These are phyloP conservation scores for Salinomyces thailandicus DNA, from an alignment of 2,329 filamentous ascomycete genomes.

Conservation along the genomic window DNA sequence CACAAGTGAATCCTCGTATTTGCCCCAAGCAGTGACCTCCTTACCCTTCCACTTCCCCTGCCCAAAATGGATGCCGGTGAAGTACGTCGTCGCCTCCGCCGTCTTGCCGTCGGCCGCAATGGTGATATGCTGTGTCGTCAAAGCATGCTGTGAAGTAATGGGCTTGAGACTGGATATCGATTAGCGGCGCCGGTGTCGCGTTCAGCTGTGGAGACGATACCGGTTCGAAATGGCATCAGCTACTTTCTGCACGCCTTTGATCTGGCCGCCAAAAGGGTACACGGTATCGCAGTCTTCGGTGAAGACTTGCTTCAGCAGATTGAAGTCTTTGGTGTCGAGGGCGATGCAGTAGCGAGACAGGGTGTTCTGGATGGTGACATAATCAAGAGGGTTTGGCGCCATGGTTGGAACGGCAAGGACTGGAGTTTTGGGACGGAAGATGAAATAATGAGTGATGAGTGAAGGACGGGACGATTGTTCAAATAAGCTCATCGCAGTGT, in stretches of 20 bases:
- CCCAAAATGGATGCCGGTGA: slow-evolving; percentile 34
- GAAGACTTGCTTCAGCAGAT: slow-evolving; percentile 31
- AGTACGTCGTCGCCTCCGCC: slow-evolving; percentile 31
- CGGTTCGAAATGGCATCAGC: slow-evolving; percentile 24
- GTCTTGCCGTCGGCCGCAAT: slow-evolving; percentile 23
- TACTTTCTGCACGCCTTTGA: slow-evolving; percentile 27
- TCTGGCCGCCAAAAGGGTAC: slow-evolving; percentile 27
- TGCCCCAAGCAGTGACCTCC: slow-evolving; percentile 33
- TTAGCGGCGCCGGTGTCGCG: background rate
- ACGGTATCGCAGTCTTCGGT: slow-evolving; percentile 28
- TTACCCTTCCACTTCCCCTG: slow-evolving; percentile 29
- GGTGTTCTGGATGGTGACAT: slow-evolving; percentile 33
- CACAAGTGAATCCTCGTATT: slow-evolving; percentile 31
- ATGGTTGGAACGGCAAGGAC: too few species aligned
- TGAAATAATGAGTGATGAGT: too few species aligned
- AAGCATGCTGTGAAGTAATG: slow-evolving; percentile 32
- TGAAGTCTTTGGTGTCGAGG: slow-evolving; percentile 33
- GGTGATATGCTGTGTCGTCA: slow-evolving; percentile 33
- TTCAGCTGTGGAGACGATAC: slow-evolving; percentile 4
- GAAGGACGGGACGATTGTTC: too few species aligned
- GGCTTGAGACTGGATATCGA: slow-evolving; percentile 28
- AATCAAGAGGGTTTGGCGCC: slow-evolving; percentile 19
- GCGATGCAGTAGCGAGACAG: slow-evolving; percentile 35
- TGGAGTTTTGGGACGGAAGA: too few species aligned
- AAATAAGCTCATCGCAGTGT: too few species aligned